These are phyloP conservation scores for Psidium guajava DNA, from an alignment of 345 rosid species.

Conservation along the genomic window DNA sequence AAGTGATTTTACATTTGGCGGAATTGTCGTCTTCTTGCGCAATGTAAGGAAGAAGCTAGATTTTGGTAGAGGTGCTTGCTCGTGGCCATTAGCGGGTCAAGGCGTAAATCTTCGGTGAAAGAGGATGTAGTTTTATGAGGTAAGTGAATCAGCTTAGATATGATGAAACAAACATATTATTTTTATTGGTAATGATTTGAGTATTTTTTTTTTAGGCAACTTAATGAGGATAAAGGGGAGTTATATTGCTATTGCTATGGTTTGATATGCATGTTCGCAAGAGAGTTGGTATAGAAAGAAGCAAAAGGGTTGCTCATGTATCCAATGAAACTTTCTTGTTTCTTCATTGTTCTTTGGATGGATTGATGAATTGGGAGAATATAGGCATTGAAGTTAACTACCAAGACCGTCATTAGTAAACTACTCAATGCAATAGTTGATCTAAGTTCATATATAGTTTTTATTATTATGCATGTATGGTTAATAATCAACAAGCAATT, in stretches of 20 bases:
- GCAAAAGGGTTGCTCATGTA: background rate
- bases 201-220: background rate
- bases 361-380: too few species aligned
- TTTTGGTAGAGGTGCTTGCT: too few species aligned
- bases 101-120: background rate
- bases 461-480: too few species aligned
- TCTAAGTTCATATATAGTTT: too few species aligned
- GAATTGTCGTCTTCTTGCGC: too few species aligned
- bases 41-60: too few species aligned
- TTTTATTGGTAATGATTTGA: background rate
- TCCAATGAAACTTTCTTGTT: background rate
- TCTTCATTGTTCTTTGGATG: background rate
- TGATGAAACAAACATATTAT: background rate
- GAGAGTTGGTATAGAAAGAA: background rate
- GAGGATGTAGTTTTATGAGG: background rate
- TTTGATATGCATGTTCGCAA: background rate
- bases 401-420: background rate
- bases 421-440: too few species aligned
- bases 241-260: background rate
- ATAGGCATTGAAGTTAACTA: background rate
- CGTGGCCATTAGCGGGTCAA: background rate
- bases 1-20: too few species aligned
- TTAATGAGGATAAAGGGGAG: background rate
- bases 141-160: background rate
- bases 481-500: too few species aligned